Percentiles rank a stretch among this genome's conserved stretches.
These are phyloP conservation scores for Cercospora citrullina DNA, from an alignment of 2,329 filamentous ascomycete genomes.

Conservation along the genomic window DNA sequence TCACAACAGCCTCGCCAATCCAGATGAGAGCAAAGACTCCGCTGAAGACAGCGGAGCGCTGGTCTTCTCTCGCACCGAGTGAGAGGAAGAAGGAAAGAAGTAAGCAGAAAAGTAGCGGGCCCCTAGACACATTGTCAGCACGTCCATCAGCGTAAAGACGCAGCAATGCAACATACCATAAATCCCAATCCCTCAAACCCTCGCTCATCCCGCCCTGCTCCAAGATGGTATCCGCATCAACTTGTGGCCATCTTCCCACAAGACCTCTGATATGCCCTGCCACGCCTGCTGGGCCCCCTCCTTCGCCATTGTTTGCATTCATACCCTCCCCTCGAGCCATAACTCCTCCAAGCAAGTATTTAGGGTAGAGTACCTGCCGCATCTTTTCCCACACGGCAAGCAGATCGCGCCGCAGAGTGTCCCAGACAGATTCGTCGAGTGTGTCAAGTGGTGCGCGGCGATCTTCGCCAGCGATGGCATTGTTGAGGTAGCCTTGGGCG, in stretches of 20 bases:
- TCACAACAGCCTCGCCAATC: conserved; percentile 95
- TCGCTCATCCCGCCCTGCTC: conserved; percentile 74
- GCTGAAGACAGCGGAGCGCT: conserved; percentile 87
- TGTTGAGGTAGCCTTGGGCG: conserved; percentile 81
- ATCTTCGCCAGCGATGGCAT: conserved; percentile 88
- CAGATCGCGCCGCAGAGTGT: conserved; percentile 89
- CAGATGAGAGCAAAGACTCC: conserved; percentile 96
- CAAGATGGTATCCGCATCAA: conserved; percentile 63
- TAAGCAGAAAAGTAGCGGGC: conserved; percentile 90
- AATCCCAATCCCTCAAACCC: conserved; percentile 91
- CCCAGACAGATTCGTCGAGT: conserved; percentile 96
- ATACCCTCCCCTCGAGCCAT: conserved; percentile 59
- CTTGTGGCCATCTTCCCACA: conserved; percentile 61
- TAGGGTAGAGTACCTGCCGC: conserved; percentile 93
- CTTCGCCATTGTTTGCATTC: conserved; percentile 58
- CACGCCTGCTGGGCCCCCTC: conserved; percentile 42
- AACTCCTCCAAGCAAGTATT: conserved; percentile 78
- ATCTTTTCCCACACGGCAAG: conserved; percentile 97
- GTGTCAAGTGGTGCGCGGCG: conserved; percentile 86
- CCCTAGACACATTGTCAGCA: conserved; percentile 55
- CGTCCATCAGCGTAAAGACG: conserved; percentile 25
- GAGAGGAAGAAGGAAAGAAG: conserved; percentile 85
- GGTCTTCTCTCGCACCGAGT: conserved; percentile 72
- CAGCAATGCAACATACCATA: conserved; percentile 60
- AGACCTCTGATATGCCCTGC: conserved; percentile 54